These are phyloP conservation scores for Plasmodium malariae DNA, from an alignment of 169 alveolate species.

Conservation along the genomic window DNA sequence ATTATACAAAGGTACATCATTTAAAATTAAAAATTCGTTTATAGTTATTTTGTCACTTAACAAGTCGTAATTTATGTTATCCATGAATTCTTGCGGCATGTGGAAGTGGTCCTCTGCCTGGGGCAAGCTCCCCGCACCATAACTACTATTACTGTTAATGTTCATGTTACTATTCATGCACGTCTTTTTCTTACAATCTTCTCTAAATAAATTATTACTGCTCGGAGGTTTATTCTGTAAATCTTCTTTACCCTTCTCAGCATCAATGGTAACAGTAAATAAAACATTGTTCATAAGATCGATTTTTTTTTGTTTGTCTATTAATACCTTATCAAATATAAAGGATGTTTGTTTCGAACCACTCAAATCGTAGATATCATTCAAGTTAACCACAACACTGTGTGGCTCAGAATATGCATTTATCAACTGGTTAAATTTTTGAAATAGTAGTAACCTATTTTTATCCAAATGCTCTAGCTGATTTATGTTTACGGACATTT, in stretches of 20 bases:
- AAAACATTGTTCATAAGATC: constrained; percentile 35
- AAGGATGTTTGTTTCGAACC: not conserved
- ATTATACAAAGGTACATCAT: constrained; percentile 36
- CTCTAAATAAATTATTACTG: not conserved
- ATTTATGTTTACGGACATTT: constrained; percentile 1
- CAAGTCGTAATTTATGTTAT: constrained; percentile 34
- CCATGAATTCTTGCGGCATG: constrained; percentile 1
- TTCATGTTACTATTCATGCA: not conserved
- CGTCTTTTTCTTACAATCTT: not conserved
- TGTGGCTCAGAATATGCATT: constrained; percentile 48
- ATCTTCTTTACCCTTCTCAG: constrained; percentile 27
- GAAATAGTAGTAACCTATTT: constrained; percentile 15
- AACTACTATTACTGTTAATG: not conserved
- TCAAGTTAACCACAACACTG: constrained; percentile 17
- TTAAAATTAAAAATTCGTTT: constrained; percentile 42
- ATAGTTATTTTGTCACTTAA: constrained; percentile 29
- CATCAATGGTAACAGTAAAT: constrained; percentile 37
- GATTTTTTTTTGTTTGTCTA: constrained; percentile 9
- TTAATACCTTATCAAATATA: not conserved
- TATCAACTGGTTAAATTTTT: constrained; percentile 10
- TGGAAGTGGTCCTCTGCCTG: not conserved
- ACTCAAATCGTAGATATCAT: not conserved
- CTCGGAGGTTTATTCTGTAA: not conserved
- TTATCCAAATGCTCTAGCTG: constrained; percentile 11
- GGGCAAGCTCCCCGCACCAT: not conserved